Evolutionary conservation across 805 yeast species (phyloP).

Genomic region (Zygosaccharomyces bisporus): DNA sequence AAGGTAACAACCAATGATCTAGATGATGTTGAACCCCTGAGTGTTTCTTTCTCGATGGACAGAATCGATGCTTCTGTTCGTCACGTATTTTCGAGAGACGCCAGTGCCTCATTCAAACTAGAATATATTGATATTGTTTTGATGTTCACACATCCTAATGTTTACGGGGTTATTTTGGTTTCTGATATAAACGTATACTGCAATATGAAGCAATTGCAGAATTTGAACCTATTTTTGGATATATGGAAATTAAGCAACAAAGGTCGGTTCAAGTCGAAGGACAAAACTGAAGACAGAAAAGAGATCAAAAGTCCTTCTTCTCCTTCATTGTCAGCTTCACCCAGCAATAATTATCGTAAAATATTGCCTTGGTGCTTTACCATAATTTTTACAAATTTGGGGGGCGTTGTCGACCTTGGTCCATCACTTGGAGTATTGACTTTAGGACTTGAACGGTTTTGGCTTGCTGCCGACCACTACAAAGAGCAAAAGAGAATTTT

Average conservation of each 20-base stretch:
- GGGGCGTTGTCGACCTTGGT: constrained; percentile 70
- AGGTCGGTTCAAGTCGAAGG: constrained; percentile 20
- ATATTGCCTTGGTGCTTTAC: constrained; percentile 74
- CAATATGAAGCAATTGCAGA: constrained; percentile 82
- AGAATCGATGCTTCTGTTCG: constrained; percentile 69
- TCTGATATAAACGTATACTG: constrained; percentile 57
- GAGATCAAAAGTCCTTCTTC: neutral
- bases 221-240: constrained; percentile 74
- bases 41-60: constrained; percentile 47
- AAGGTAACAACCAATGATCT: constrained; percentile 50
- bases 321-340: constrained; percentile 22
- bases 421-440: constrained; percentile 70
- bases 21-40: constrained; percentile 40
- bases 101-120: constrained; percentile 65
- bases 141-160: constrained; percentile 44
- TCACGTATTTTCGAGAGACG: constrained; percentile 86
- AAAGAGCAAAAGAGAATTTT: constrained; percentile 69
- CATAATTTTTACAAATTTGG: constrained; percentile 49
- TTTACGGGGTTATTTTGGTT: constrained; percentile 50
- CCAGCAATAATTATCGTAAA: constrained; percentile 23
- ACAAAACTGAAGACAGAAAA: constrained; percentile 8
- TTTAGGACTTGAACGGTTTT: constrained; percentile 52
- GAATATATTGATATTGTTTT: constrained; percentile 47
- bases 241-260: constrained; percentile 64
- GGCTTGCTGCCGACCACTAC: constrained; percentile 67